Evolutionary conservation across 2,329 filamentous ascomycete species (phyloP).

Genomic region (Penicillium sp.): DNA sequence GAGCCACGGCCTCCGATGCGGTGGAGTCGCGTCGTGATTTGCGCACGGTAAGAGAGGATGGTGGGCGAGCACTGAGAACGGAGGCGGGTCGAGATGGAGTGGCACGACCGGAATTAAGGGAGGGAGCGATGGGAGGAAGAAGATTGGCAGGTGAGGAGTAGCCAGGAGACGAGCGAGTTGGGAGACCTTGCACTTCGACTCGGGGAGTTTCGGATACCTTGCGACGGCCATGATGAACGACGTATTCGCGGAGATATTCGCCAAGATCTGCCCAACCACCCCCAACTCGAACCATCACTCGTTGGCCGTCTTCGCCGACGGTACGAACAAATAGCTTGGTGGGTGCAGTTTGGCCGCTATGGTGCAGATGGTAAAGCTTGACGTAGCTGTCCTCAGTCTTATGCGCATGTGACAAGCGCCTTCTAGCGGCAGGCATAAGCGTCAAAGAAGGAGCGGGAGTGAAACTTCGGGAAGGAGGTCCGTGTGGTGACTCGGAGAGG

Average conservation of each 20-base stretch:
- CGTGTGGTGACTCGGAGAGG: constrained; percentile 35
- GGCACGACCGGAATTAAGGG: constrained; percentile 29
- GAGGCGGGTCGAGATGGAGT: constrained; percentile 41
- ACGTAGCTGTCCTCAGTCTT: constrained; percentile 67
- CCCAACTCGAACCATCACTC: constrained; percentile 96
- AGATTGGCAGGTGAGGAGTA: constrained; percentile 29
- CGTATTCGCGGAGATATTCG: constrained; percentile 92
- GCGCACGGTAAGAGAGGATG: constrained; percentile 41
- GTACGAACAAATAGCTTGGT: constrained; percentile 94
- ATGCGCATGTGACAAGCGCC: constrained; percentile 34
- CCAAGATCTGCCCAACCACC: constrained; percentile 98
- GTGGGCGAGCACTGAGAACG: constrained; percentile 36
- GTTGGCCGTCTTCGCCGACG: constrained; percentile 84
- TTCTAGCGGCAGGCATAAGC: constrained; percentile 59
- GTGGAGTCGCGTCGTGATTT: constrained; percentile 41
- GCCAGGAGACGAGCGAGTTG: constrained; percentile 32
- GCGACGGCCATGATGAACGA: constrained; percentile 82
- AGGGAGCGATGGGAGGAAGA: constrained; percentile 18
- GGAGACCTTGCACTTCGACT: constrained; percentile 57
- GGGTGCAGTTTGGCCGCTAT: constrained; percentile 78
- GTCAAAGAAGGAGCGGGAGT: constrained; percentile 68
- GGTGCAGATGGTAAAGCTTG: constrained; percentile 87
- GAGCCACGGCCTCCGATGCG: constrained; percentile 30
- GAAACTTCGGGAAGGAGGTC: constrained; percentile 47
- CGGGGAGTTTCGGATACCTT: constrained; percentile 55